Base-by-base conservation (phyloP, 805 yeast species). In the Metschnikowia peoriensis region DNA sequence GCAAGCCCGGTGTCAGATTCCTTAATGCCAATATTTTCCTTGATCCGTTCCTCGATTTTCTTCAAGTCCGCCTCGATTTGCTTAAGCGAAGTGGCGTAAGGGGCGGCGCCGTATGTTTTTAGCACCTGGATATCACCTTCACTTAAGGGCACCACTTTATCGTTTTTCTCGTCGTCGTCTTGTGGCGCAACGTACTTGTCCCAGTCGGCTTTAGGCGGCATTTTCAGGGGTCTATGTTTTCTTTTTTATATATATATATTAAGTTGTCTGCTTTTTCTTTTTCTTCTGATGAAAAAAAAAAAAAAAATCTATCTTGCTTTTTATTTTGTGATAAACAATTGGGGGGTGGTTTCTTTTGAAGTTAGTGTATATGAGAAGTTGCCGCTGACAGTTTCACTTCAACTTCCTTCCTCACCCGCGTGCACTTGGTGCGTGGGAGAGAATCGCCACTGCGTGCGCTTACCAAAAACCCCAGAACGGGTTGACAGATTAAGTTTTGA, bases 131-230 rank as follows among this genome's bases (percentile, higher is more conserved):
- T 96, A 70, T 94, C 99, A 44, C 96, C 97, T 68, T 94, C 99
- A 53, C 91, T 80, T 61, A 94, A 80, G 9, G 99, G 99, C 40
- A 81, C 83, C 61, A 88, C 85, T 60, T 89, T 85, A 53, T 85
- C 90, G 48, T 78, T 75, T 50, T 76, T 76, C 52, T 78, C 85
- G 38, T 79, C 85, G 7, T 78, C 83, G 59, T 88, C 97, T 43
- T 77, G 79, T n/a, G 97, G 96, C 47, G 94, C 87, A 68, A 85
- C 86, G 73, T 89, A 90, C 70, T 94, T 94, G 68, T 96, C 99
- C 99, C 99, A 94, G 71, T 94, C 96, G 52, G 91, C 94, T 78
- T 91, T 94, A 61, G 97, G 97, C 56, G 97, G 92, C 97, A 92
- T 92, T 59, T 15, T 28, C 12, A 8, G 16, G 10, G 14, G 14